Evolutionary conservation across 352 stramenopile species (phyloP).

Genomic region (Saprolegnia parasitica): DNA sequence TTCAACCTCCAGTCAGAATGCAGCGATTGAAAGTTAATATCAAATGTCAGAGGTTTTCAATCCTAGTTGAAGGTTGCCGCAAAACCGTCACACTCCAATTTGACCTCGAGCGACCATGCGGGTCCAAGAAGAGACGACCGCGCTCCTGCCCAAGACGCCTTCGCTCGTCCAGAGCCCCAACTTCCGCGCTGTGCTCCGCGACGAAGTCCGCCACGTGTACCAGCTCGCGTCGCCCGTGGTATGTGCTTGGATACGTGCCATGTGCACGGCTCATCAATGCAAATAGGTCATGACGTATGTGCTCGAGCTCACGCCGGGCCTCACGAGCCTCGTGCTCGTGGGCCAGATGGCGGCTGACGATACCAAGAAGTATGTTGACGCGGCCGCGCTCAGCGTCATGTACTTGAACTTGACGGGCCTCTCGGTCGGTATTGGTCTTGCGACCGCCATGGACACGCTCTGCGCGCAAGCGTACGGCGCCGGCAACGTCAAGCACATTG

Average conservation of each 20-base stretch:
- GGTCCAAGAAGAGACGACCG: constrained; percentile 24
- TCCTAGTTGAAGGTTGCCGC: constrained; percentile 10
- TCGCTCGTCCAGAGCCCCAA: constrained; percentile 5
- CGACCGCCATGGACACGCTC: constrained; percentile 86
- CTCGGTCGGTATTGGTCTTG: constrained; percentile 76
- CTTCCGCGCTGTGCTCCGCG: constrained; percentile 3
- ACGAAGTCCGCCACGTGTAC: constrained; percentile 26
- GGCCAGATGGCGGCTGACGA: constrained; percentile 55
- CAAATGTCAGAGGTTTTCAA: not conserved
- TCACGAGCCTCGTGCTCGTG: constrained; percentile 58
- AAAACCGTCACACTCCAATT: constrained; percentile 1
- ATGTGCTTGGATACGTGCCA: not conserved
- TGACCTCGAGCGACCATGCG: constrained; percentile 1
- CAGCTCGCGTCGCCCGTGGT: constrained; percentile 26
- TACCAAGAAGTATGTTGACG: constrained; percentile 55
- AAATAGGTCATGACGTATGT: constrained; percentile 26
- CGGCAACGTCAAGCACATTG: constrained; percentile 80
- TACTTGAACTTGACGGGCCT: constrained; percentile 83
- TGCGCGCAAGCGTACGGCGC: constrained; percentile 79
- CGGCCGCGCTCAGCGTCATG: constrained; percentile 60
- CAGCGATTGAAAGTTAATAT: constrained; percentile 2
- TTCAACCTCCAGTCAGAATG: constrained; percentile 2
- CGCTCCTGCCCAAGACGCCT: constrained; percentile 15
- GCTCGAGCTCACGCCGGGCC: constrained; percentile 49
- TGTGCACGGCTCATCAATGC: not conserved